These are phyloP conservation scores for Colletotrichum spaethianum DNA, from an alignment of 2,329 filamentous ascomycete genomes.

Conservation along the genomic window DNA sequence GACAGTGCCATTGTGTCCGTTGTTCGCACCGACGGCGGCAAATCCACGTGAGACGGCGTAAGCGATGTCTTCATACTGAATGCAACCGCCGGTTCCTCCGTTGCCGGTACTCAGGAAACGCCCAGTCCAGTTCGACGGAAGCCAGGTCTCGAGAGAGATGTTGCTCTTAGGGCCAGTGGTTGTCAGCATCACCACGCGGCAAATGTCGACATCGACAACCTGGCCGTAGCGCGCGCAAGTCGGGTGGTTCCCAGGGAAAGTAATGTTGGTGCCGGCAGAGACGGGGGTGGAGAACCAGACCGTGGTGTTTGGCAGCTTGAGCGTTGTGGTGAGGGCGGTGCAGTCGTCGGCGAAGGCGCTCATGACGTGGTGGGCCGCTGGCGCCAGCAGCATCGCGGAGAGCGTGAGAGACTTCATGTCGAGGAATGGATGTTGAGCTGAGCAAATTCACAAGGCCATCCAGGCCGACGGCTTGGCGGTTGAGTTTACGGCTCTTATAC, in stretches of 20 bases:
- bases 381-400: constrained; percentile 35
- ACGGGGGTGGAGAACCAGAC: constrained; percentile 54
- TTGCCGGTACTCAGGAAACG: constrained; percentile 64
- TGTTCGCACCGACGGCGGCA: constrained; percentile 62
- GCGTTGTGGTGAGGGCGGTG: constrained; percentile 47
- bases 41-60: constrained; percentile 60
- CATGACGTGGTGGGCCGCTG: constrained; percentile 36
- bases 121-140: constrained; percentile 60
- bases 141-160: constrained; percentile 62
- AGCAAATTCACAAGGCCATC: constrained; percentile 18
- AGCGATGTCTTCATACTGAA: constrained; percentile 59
- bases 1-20: constrained; percentile 62
- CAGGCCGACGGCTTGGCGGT: not conserved
- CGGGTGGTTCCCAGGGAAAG: constrained; percentile 53
- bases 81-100: constrained; percentile 62
- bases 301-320: constrained; percentile 44
- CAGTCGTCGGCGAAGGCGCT: constrained; percentile 42
- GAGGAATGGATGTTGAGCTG: constrained; percentile 10
- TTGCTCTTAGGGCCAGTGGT: constrained; percentile 58
- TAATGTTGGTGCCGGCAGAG: constrained; percentile 56
- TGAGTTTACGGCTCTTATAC: constrained; percentile 6
- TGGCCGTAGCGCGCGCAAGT: constrained; percentile 51
- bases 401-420: constrained; percentile 36
- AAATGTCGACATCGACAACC: constrained; percentile 45
- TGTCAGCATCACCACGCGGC: constrained; percentile 48